Percentiles rank a stretch among this genome's conserved stretches.
These are phyloP conservation scores for Colletotrichum caudatum DNA, from an alignment of 2,329 filamentous ascomycete genomes.

Conservation along the genomic window DNA sequence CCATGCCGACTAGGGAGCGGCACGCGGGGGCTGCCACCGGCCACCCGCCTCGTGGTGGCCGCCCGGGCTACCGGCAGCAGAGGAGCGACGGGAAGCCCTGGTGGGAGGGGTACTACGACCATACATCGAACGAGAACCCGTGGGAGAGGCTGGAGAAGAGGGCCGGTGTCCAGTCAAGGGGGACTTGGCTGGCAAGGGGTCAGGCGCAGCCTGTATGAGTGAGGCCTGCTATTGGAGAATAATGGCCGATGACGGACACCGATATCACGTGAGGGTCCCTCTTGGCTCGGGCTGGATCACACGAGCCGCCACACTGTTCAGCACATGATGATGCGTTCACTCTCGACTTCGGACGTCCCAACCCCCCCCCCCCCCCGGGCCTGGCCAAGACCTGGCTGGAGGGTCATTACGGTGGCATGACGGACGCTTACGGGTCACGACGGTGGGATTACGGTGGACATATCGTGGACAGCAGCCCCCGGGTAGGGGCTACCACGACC, in stretches of 20 bases:
- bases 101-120: constrained; percentile 77
- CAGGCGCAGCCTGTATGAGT: constrained; percentile 21
- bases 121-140: constrained; percentile 77
- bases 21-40: not conserved
- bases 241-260: not conserved
- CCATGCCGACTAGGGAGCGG: constrained; percentile 25
- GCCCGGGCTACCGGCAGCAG: constrained; percentile 9
- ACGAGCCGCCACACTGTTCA: constrained; percentile 1
- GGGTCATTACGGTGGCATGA: not conserved
- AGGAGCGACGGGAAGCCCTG: constrained; percentile 56
- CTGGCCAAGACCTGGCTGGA: not conserved
- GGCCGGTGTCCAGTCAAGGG: constrained; percentile 57
- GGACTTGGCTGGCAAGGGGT: constrained; percentile 56
- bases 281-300: not conserved
- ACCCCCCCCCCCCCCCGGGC: not conserved
- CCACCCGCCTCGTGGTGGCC: not conserved
- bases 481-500: constrained; percentile 17
- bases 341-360: not conserved
- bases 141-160: constrained; percentile 71
- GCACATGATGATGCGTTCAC: constrained; percentile 42
- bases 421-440: constrained; percentile 1
- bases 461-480: constrained; percentile 20
- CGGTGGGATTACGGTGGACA: constrained; percentile 21
- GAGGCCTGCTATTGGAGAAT: not conserved
- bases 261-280: constrained; percentile 30